Conservation (phyloP, 495 filamentous ascomycete species). For the Tuber aestivum region DNA sequence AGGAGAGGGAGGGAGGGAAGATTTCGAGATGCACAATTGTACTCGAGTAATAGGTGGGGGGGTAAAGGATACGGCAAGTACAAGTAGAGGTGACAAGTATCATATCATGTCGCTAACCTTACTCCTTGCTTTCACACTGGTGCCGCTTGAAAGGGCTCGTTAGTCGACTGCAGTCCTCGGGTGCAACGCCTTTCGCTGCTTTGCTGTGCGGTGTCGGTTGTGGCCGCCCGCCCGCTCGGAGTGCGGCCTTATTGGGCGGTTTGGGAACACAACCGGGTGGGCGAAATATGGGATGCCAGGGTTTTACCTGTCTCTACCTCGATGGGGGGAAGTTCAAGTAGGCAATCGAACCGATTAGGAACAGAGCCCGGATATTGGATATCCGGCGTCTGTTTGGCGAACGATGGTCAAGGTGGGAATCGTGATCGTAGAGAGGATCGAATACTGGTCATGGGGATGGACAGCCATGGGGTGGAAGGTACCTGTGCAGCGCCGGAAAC, state of each 20-base stretch:
- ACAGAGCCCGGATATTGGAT: not conserved
- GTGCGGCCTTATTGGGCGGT: conserved; percentile 1
- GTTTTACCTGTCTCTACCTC: not conserved
- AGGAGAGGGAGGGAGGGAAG: not conserved
- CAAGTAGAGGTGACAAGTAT: not conserved
- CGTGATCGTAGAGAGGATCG: conserved; percentile 39
- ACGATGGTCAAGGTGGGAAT: conserved; percentile 36
- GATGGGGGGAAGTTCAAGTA: not conserved
- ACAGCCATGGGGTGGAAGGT: not conserved
- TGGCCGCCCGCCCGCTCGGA: conserved; percentile 2
- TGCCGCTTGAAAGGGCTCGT: not conserved
- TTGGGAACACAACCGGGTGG: not conserved
- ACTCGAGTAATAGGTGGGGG: not conserved
- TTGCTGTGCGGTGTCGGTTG: conserved; percentile 1
- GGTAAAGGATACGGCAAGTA: not conserved
- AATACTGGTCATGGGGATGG: conserved; percentile 32
- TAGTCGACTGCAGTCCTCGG: not conserved
- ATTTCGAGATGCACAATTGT: not conserved
- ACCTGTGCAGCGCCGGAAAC: conserved; percentile 3
- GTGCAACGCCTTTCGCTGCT: conserved; percentile 1
- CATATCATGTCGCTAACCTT: not conserved
- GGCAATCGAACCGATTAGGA: conserved; percentile 3
- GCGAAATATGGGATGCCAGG: not conserved
- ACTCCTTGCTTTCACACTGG: not conserved
- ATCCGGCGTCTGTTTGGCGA: not conserved